These are phyloP conservation scores for Aspergillus fijiensis DNA, from an alignment of 2,329 filamentous ascomycete genomes.

Conservation along the genomic window DNA sequence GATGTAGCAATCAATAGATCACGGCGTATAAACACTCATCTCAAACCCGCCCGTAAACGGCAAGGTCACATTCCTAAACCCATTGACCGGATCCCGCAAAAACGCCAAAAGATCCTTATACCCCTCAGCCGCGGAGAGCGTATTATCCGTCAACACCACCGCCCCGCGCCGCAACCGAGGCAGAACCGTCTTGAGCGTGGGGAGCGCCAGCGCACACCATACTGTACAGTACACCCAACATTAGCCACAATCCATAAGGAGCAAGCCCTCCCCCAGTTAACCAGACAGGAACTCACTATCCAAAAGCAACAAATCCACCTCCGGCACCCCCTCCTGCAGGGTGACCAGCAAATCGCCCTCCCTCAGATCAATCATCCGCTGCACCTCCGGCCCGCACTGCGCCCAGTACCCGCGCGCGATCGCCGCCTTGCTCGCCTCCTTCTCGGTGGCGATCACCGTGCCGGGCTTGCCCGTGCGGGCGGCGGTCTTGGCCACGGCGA, in stretches of 20 bases:
- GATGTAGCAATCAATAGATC: too few species aligned
- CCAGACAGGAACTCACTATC: constrained; percentile 54
- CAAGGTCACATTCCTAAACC: constrained; percentile 52
- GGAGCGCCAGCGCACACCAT: constrained; percentile 41
- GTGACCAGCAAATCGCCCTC: constrained; percentile 60
- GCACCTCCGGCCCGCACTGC: constrained; percentile 50
- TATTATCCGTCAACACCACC: constrained; percentile 42
- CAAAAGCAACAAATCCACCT: constrained; percentile 61
- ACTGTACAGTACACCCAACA: constrained; percentile 25
- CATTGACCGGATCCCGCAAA: constrained; percentile 47
- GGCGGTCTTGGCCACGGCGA: constrained; percentile 56
- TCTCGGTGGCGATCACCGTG: constrained; percentile 60
- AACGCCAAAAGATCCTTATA: constrained; percentile 50
- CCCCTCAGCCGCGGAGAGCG: constrained; percentile 25
- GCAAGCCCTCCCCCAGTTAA: too few species aligned
- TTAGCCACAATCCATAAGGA: not conserved
- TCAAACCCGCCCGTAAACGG: constrained; percentile 53
- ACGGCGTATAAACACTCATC: constrained; percentile 41
- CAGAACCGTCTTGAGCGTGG: constrained; percentile 38
- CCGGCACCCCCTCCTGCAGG: constrained; percentile 47
- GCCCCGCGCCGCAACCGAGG: constrained; percentile 38
- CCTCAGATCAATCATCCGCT: constrained; percentile 55
- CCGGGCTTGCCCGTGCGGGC: constrained; percentile 33
- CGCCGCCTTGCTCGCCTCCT: constrained; percentile 55
- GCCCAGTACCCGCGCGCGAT: constrained; percentile 55